These are phyloP conservation scores for Russula sp. DNA, from an alignment of 768 basidiomycete genomes.

Conservation along the genomic window DNA sequence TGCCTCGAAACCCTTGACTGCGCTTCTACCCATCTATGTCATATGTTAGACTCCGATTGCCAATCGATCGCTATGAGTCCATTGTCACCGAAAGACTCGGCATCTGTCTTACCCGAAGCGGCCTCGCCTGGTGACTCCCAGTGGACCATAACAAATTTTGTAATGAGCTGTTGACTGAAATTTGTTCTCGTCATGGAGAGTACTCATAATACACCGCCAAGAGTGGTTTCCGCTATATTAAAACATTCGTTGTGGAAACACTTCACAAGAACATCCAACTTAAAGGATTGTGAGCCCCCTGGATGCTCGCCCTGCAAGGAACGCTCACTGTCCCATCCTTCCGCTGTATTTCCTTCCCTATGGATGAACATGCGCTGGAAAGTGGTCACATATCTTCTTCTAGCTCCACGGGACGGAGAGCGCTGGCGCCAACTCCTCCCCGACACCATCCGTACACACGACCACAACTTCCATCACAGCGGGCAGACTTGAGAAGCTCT, in stretches of 20 bases:
- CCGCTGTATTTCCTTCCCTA: conserved; percentile 6
- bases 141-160: conserved; percentile 4
- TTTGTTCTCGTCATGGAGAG: conserved; percentile 9
- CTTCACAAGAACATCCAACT: background rate
- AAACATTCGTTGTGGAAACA: background rate
- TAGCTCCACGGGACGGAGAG: conserved; percentile 1
- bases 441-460: background rate
- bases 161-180: conserved; percentile 4
- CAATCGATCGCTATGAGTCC: conserved; percentile 3
- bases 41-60: conserved; percentile 5
- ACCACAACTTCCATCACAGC: background rate
- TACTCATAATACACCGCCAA: background rate
- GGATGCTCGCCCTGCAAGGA: conserved; percentile 8
- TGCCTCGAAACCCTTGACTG: conserved; percentile 6
- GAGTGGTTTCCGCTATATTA: conserved; percentile 12
- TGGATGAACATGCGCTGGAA: conserved; percentile 14
- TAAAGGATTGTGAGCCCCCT: conserved; percentile 6
- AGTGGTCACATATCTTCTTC: conserved; percentile 4
- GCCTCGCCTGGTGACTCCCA: conserved; percentile 5
- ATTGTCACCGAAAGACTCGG: background rate
- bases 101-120: conserved; percentile 12
- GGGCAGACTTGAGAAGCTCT: background rate
- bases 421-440: conserved; percentile 7
- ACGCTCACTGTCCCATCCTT: conserved; percentile 5
- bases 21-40: background rate